These are phyloP conservation scores for Teunomyces aglyptinius DNA, from an alignment of 805 yeast genomes.

Conservation along the genomic window DNA sequence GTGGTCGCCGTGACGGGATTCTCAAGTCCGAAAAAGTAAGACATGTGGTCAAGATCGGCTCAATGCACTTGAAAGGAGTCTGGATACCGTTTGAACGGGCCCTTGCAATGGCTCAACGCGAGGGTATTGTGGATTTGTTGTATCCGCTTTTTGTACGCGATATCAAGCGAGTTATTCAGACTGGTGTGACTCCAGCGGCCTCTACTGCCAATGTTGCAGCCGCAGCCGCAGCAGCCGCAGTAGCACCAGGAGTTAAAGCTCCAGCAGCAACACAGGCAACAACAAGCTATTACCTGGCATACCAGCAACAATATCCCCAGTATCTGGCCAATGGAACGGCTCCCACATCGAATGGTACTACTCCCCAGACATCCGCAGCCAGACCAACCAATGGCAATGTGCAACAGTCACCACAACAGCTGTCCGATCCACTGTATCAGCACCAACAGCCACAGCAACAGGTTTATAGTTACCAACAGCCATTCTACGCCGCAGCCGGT, in stretches of 20 bases:
- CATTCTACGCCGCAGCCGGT: conserved; percentile 10
- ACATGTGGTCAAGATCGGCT: conserved; percentile 81
- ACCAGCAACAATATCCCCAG: conserved; percentile 5
- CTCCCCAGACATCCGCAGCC: not conserved
- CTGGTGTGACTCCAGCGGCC: conserved; percentile 40
- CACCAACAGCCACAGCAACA: conserved; percentile 10
- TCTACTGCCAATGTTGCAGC: conserved; percentile 14
- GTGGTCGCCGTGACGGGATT: conserved; percentile 85
- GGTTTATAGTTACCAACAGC: conserved; percentile 23
- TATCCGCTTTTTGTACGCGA: conserved; percentile 54
- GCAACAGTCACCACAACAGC: conserved; percentile 12
- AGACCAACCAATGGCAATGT: conserved; percentile 8
- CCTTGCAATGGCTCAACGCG: conserved; percentile 74
- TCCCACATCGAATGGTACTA: not conserved
- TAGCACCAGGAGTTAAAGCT: conserved; percentile 13
- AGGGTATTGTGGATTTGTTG: conserved; percentile 48
- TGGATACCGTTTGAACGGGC: conserved; percentile 90
- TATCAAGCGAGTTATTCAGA: conserved; percentile 55
- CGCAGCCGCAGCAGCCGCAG: conserved; percentile 13
- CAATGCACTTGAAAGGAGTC: conserved; percentile 85
- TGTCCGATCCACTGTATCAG: conserved; percentile 7
- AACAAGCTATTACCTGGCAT: conserved; percentile 2
- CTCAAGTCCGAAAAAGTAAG: conserved; percentile 73
- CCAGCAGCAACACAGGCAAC: conserved; percentile 11
- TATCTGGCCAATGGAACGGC: conserved; percentile 5